Base-by-base conservation (phyloP, 75 land plant species). In the Pinus tabuliformis region DNA sequence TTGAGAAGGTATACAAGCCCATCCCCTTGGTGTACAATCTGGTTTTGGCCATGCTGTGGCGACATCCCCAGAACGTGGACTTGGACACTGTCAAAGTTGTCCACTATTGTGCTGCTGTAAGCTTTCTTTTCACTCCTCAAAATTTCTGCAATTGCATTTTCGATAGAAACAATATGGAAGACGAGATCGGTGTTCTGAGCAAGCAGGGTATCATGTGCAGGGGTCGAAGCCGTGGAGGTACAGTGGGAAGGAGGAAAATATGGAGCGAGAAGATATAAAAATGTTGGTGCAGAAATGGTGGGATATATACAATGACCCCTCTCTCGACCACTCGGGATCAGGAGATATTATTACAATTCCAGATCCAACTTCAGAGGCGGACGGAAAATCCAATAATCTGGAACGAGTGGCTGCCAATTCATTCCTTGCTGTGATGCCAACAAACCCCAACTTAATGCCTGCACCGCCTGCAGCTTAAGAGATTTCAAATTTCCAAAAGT, bases 171-270 rank as follows among this genome's bases (percentile, higher is more conserved):
- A 33, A 45, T 45, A 45, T 8, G 54, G 9, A 8, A 49, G 54
- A 49, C 11, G 12, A 49, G 54, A 49, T 49, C 0, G 11, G 54
- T 9, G 54, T 49, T 49, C 54, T 49, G 54, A 49, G 12, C 11
- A 0, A 9, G 0, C 1, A 9, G 9, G 9, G 0, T 49, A 49
- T 49, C 2, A 49, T 49, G 54, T 49, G 57, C 82, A 89, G 91
- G 91, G 91, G 4, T 90, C 89, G 18, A 90, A 90, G 77, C 91
- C 89, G 52, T 90, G 91, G 91, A 79, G 87, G 73, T 90, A 75
- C 81, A 90, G 85, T 3, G 91, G 91, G 3, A 59, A 90, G 54
- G 91, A 86, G 64, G 89, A 76, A 28, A 87, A 90, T 83, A 90
- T 90, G 91, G 83, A 90, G 21, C 83, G 89, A 72, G 89, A 90